These are phyloP conservation scores for Candida xyloterini DNA, from an alignment of 805 yeast genomes.

Conservation along the genomic window DNA sequence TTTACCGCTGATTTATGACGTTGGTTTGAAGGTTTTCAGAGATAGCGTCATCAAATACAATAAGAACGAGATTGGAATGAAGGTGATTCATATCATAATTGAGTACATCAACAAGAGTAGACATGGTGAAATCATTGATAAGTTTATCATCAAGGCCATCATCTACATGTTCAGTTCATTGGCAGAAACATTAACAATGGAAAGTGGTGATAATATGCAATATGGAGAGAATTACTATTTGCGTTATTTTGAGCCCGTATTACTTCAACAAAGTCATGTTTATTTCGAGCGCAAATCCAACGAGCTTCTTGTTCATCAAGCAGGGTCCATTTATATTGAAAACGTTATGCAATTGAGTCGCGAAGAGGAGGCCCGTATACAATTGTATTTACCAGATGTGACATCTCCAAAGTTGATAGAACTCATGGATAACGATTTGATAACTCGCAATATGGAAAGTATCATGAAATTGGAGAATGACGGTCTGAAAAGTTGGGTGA, in stretches of 20 bases:
- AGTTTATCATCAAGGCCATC: constrained; percentile 55
- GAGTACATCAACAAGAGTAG: constrained; percentile 57
- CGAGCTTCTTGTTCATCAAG: constrained; percentile 39
- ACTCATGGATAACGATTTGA: constrained; percentile 57
- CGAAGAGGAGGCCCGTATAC: constrained; percentile 60
- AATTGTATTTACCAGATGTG: constrained; percentile 49
- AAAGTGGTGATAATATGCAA: constrained; percentile 20
- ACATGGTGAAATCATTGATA: constrained; percentile 51
- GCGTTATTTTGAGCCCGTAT: constrained; percentile 62
- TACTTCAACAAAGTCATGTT: constrained; percentile 50
- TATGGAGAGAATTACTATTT: constrained; percentile 61
- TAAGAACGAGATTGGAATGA: constrained; percentile 47
- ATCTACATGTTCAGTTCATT: constrained; percentile 72
- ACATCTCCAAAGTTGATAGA: constrained; percentile 53
- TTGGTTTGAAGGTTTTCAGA: constrained; percentile 67
- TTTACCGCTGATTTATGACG: constrained; percentile 63
- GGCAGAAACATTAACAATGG: constrained; percentile 34
- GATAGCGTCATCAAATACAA: constrained; percentile 53
- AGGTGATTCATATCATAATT: constrained; percentile 47
- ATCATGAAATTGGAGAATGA: constrained; percentile 51
- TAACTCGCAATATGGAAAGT: constrained; percentile 53
- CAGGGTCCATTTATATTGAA: constrained; percentile 56
- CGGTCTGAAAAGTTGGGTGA: constrained; percentile 59
- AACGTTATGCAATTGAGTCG: constrained; percentile 50
- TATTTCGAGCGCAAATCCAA: constrained; percentile 51